Evolutionary conservation across 1,284 basidiomycete genomes (phyloP), one percentile per base, ranked within the genome.

Genomic region (Ustilago xerochloae): DNA sequence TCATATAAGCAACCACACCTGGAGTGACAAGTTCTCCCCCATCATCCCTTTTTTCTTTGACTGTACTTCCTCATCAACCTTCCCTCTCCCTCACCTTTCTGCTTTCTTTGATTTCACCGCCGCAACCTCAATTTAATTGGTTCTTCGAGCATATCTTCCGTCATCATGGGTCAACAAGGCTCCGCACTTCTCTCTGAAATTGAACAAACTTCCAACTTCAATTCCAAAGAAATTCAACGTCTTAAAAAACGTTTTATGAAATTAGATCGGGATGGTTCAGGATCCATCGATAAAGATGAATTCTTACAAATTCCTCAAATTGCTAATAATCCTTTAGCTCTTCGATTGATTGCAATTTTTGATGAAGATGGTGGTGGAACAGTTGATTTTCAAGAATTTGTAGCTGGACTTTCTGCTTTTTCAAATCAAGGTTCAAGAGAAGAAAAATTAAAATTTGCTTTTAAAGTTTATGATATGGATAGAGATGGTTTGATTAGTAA

Each of bases 191-290:
- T 96, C 89, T 91, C 92, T 87, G 92, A 95, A 86, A 94, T 96
- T 91, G 90, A 94, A 87, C 90, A 89, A 87, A 90, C 89, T 81
- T 93, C 94, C 83, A 96, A 96, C 85, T 96, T 79, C 70, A 75
- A 75, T 54, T 41, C 52, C 20, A 62, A 67, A 46, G 63, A 74
- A 39, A 72, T 77, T 47, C 71, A 97, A 81, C 90, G 96, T 46
- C 88, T 99, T 76, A 97, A 97, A 89, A 98, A 97, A 86, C 90
- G 96, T 49, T 99, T 99, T 86, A 97, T 99, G 93, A 99, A 99
- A 87, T 90, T 99, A 77, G 97, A 99, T 85, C 92, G 92, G 89
- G 95, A 99, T 86, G 94, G 94, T 36, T 96, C 93, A 18, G 96
- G 97, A 61, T 94, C 94, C 22, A 97, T 99, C 85, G 96, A 98